These are phyloP conservation scores for Mentha longifolia DNA, from an alignment of 257 asterid species.

Conservation along the genomic window DNA sequence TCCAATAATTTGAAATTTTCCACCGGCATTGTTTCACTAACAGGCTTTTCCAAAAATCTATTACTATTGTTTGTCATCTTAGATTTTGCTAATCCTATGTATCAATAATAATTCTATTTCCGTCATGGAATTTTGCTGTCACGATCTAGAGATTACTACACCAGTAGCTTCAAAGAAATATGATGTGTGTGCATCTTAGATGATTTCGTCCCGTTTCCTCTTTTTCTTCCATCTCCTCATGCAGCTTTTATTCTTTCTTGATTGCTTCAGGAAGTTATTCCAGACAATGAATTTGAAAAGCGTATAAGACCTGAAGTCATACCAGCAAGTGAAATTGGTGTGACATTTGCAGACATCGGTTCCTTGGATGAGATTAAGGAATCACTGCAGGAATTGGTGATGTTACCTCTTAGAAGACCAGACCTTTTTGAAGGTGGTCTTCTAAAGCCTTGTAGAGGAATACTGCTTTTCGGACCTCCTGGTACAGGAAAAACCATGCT, in stretches of 20 bases:
- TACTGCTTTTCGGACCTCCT: constrained; percentile 90
- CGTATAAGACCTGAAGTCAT: constrained; percentile 90
- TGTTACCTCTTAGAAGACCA: constrained; percentile 85
- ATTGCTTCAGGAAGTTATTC: constrained; percentile 65
- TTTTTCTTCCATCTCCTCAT: neutral
- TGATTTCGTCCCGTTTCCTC: neutral
- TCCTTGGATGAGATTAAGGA: constrained; percentile 84
- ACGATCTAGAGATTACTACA: neutral
- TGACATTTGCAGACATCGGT: constrained; percentile 87
- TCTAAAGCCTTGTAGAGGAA: constrained; percentile 86
- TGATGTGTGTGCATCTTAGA: neutral
- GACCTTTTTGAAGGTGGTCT: constrained; percentile 94
- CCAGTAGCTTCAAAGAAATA: neutral
- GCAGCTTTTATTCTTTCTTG: constrained; percentile 19
- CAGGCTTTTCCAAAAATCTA: neutral
- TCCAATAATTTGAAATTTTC: constrained; percentile 22
- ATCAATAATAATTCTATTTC: neutral
- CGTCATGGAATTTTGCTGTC: neutral
- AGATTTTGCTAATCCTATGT: neutral
- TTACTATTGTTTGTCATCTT: constrained; percentile 10
- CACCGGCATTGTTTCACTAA: neutral
- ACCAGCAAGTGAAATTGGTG: constrained; percentile 77
- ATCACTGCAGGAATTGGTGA: constrained; percentile 86
- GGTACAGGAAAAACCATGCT: constrained; percentile 94
- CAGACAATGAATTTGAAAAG: constrained; percentile 92